Conservation (phyloP, 2,329 filamentous ascomycete species). For the Trichoderma harzianum region DNA sequence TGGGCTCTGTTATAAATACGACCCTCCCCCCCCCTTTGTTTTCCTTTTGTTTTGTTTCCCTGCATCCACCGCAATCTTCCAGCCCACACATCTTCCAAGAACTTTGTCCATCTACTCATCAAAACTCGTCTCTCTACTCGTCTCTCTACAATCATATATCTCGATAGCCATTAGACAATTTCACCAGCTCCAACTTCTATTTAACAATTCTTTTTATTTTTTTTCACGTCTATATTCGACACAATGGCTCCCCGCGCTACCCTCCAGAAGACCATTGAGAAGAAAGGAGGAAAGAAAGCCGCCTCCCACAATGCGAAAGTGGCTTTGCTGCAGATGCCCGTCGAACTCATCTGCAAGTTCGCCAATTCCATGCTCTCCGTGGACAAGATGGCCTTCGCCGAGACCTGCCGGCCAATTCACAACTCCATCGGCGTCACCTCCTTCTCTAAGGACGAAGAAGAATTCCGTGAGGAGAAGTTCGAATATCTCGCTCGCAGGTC, state of each 20-base stretch:
- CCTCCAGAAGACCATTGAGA: background rate
- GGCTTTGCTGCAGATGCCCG: conserved; percentile 6
- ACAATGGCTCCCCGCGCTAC: background rate
- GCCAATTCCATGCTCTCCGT: background rate
- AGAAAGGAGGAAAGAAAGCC: background rate
- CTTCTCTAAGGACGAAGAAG: background rate
- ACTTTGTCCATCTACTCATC: background rate
- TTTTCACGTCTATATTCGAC: background rate
- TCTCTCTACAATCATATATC: background rate
- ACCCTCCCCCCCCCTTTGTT: background rate
- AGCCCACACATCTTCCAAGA: background rate
- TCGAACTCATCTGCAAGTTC: conserved; percentile 5
- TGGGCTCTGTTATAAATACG: background rate
- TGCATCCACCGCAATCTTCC: background rate
- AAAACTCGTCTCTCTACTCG: background rate
- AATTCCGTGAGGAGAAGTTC: background rate
- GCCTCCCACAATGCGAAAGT: background rate
- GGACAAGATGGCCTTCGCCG: conserved; percentile 3
- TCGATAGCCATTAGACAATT: background rate
- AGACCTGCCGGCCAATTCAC: background rate
- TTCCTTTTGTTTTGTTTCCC: background rate
- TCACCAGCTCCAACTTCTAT: background rate
- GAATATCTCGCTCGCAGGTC: conserved; percentile 13
- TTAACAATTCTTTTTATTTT: background rate
- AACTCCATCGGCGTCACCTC: background rate